phyloP scores from a whole-genome alignment of 2,329 filamentous ascomycete genomes.

The Podosphaera fusca region DNA sequence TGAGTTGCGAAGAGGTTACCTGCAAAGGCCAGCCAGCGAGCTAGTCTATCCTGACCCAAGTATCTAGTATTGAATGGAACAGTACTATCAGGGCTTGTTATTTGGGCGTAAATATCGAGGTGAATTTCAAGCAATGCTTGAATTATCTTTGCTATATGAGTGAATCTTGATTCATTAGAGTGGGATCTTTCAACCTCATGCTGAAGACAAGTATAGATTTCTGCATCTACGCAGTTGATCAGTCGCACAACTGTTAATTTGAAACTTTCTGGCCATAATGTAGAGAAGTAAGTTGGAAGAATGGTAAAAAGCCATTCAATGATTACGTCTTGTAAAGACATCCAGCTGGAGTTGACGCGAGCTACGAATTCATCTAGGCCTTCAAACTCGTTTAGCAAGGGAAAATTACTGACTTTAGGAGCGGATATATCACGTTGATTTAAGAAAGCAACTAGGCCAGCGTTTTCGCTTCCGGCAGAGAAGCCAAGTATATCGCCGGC shows the following conservation, averaged over 20 bases:
- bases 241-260: constrained; percentile 34
- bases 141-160: constrained; percentile 25
- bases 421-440: constrained; percentile 36
- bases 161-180: constrained; percentile 13
- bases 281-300: constrained; percentile 26
- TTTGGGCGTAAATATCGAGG: constrained; percentile 39
- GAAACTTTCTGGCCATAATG: constrained; percentile 33
- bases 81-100: constrained; percentile 35
- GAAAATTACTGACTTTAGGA: constrained; percentile 24
- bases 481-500: constrained; percentile 15
- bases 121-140: constrained; percentile 44
- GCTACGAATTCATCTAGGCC: constrained; percentile 29
- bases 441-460: constrained; percentile 34
- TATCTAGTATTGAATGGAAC: constrained; percentile 26
- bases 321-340: constrained; percentile 31
- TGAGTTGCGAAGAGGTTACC: constrained; percentile 24
- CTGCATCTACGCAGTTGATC: constrained; percentile 23
- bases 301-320: constrained; percentile 33
- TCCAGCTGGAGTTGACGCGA: constrained; percentile 25
- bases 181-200: constrained; percentile 18
- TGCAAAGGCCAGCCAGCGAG: constrained; percentile 34
- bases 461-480: constrained; percentile 13
- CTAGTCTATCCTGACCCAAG: constrained; percentile 32
- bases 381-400: constrained; percentile 27
- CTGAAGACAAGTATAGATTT: constrained; percentile 24